Evolutionary conservation across 495 filamentous ascomycete genomes (phyloP).

Genomic region (Penicillium dipodomyicola): DNA sequence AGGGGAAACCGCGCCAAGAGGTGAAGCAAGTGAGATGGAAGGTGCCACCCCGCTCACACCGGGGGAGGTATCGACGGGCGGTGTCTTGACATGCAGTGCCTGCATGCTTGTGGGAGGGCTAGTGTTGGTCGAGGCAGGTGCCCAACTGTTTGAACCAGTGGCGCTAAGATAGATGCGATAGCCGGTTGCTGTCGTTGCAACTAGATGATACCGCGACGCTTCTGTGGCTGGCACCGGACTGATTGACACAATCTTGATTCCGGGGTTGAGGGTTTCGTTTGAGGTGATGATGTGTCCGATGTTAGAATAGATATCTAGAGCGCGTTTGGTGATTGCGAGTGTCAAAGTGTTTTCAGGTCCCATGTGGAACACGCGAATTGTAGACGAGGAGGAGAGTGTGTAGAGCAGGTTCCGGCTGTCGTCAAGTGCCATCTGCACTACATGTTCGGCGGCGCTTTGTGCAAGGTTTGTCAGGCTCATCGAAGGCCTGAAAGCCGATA

Average conservation of each 20-base stretch:
- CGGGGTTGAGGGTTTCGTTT: constrained; percentile 63
- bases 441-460: constrained; percentile 53
- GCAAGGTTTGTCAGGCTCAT: constrained; percentile 47
- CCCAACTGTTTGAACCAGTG: constrained; percentile 70
- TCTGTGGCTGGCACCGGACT: constrained; percentile 78
- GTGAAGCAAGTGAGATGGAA: constrained; percentile 15
- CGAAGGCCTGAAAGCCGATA: constrained; percentile 64
- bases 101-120: constrained; percentile 92
- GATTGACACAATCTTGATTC: constrained; percentile 73
- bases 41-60: constrained; percentile 7
- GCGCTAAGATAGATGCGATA: constrained; percentile 91
- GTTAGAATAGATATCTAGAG: constrained; percentile 56
- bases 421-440: constrained; percentile 79
- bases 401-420: constrained; percentile 86
- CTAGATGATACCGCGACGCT: constrained; percentile 78
- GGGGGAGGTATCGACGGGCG: constrained; percentile 54
- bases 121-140: constrained; percentile 50
- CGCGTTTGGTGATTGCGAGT: constrained; percentile 55
- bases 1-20: constrained; percentile 27
- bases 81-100: constrained; percentile 90
- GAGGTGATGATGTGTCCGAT: constrained; percentile 77
- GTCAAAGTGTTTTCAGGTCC: constrained; percentile 50
- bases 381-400: constrained; percentile 79
- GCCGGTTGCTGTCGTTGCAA: constrained; percentile 86
- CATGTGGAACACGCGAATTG: constrained; percentile 84